Conservation (phyloP, 2,329 filamentous ascomycete species). For the Canariomyces notabilis region DNA sequence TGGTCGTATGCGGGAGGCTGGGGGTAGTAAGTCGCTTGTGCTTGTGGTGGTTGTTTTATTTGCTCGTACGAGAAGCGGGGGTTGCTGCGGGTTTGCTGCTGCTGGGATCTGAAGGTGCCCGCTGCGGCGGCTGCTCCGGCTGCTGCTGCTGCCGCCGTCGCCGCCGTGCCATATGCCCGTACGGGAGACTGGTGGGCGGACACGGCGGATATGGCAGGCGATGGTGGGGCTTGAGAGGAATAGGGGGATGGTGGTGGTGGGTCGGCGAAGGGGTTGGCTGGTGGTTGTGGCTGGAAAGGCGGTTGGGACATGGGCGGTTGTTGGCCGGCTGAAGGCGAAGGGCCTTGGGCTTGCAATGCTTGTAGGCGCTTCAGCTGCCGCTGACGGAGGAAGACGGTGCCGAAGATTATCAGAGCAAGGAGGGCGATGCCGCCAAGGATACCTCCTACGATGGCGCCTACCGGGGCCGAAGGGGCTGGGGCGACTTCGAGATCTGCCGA, state of each 20-base stretch:
- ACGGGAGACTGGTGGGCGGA: background rate
- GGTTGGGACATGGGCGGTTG: constrained; percentile 3
- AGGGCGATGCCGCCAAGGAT: constrained; percentile 21
- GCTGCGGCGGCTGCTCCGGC: background rate
- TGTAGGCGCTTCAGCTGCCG: constrained; percentile 7
- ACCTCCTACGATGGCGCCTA: constrained; percentile 24
- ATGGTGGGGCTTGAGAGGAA: constrained; percentile 1
- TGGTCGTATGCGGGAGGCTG: background rate
- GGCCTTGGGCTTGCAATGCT: background rate
- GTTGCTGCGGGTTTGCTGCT: no score
- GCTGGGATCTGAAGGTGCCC: background rate
- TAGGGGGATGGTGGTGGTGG: background rate
- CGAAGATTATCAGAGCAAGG: constrained; percentile 16
- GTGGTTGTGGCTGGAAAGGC: background rate
- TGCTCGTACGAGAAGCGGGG: background rate
- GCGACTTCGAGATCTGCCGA: background rate
- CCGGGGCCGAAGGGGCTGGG: constrained; percentile 7
- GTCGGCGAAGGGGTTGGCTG: background rate
- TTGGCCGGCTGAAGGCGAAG: background rate
- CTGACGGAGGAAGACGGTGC: constrained; percentile 14
- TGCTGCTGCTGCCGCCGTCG: background rate
- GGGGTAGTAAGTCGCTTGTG: background rate
- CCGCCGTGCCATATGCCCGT: background rate
- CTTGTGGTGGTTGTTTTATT: background rate
- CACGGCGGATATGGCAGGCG: background rate